A percentile compares a stretch with the other conserved stretches of the same genome.
Conservation (phyloP, 2,329 filamentous ascomycete genomes). For the Metarhizium robertsii region DNA sequence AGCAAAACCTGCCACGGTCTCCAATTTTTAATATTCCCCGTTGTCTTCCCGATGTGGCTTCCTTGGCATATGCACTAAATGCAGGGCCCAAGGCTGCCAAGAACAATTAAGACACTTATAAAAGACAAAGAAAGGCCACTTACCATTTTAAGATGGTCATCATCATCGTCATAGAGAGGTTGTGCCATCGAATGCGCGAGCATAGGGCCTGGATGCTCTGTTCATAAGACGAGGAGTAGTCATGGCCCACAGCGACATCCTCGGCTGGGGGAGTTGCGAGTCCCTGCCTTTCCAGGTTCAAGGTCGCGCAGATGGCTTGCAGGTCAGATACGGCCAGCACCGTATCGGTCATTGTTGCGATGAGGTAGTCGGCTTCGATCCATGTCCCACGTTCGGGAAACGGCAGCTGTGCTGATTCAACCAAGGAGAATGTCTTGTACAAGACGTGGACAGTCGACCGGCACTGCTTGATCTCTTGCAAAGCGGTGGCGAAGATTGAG, state of each 20-base stretch:
- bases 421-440: conserved; percentile 23
- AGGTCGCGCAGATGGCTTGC: conserved; percentile 17
- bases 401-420: conserved; percentile 23
- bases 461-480: conserved; percentile 27
- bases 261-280: conserved; percentile 5
- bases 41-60: conserved; percentile 1
- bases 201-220: conserved; percentile 20
- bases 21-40: not conserved
- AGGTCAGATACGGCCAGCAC: conserved; percentile 26
- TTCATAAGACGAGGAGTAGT: conserved; percentile 9
- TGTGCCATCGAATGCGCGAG: conserved; percentile 26
- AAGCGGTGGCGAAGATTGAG: conserved; percentile 18
- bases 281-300: conserved; percentile 4
- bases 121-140: conserved; percentile 6
- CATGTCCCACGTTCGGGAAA: conserved; percentile 25
- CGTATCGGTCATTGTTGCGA: conserved; percentile 25
- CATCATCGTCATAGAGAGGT: conserved; percentile 29
- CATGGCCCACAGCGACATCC: not conserved
- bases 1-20: not conserved
- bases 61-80: conserved; percentile 2
- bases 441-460: conserved; percentile 27
- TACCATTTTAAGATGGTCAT: conserved; percentile 30
- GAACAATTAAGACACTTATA: not conserved
- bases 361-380: conserved; percentile 25
- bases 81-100: conserved; percentile 1